Conservation (phyloP, 1,284 basidiomycete genomes). For the Coniferiporia sulphurascens region DNA sequence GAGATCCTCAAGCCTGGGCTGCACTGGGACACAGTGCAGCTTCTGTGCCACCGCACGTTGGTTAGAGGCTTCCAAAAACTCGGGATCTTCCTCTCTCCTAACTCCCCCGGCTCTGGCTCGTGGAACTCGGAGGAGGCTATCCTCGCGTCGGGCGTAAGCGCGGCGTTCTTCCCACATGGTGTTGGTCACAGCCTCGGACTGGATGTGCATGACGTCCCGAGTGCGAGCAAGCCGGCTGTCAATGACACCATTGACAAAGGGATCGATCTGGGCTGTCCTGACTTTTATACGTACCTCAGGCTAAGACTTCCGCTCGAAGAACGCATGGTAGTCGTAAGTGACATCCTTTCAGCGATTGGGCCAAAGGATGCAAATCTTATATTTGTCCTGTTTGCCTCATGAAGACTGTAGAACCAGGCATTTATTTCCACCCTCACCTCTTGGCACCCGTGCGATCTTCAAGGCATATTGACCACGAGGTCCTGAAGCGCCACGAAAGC, state of each 20-base stretch:
- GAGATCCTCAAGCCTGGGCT: slow-evolving; percentile 62
- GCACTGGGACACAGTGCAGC: slow-evolving; percentile 84
- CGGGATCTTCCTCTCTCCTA: slow-evolving; percentile 71
- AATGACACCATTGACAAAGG: slow-evolving; percentile 46
- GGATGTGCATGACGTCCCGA: slow-evolving; percentile 85
- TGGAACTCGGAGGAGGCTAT: slow-evolving; percentile 65
- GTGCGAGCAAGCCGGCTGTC: slow-evolving; percentile 57
- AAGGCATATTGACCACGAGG: slow-evolving; percentile 64
- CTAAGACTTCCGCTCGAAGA: slow-evolving; percentile 64
- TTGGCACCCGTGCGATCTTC: slow-evolving; percentile 66
- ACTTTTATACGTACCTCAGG: slow-evolving; percentile 75
- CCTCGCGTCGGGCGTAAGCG: slow-evolving; percentile 67
- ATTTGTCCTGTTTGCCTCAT: not conserved
- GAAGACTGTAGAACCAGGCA: slow-evolving; percentile 84
- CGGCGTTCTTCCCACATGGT: slow-evolving; percentile 90
- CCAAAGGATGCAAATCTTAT: slow-evolving; percentile 18
- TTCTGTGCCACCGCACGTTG: slow-evolving; percentile 74
- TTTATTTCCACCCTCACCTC: slow-evolving; percentile 80
- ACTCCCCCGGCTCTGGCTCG: slow-evolving; percentile 42
- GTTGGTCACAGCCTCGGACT: slow-evolving; percentile 85
- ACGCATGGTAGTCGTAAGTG: slow-evolving; percentile 80
- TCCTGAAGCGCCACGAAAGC: slow-evolving; percentile 66
- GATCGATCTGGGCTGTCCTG: slow-evolving; percentile 44
- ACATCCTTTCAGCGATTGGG: not conserved
- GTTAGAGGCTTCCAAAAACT: slow-evolving; percentile 76